Base-by-base conservation (phyloP, 2,329 filamentous ascomycete species). In the Pestalotiopsis sp. region DNA sequence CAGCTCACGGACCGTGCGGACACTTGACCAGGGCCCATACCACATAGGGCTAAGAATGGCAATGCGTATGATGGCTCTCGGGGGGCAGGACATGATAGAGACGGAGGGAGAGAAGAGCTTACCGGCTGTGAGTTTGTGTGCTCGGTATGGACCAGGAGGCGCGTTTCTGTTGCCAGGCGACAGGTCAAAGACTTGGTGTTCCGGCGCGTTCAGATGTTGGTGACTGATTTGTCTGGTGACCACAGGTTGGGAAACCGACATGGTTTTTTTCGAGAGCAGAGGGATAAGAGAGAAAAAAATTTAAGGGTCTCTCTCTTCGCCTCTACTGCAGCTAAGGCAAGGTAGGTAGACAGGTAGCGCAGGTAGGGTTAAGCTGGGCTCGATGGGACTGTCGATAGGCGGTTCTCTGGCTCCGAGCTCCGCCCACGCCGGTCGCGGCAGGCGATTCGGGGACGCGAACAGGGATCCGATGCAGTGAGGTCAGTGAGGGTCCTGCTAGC, bases 341-440 rank as follows among this genome's bases (percentile, higher is more conserved):
- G 27, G 25, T 20, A 49, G 36, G 41, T 64, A 66, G 45, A 52
- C 17, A 52, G 45, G 45, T 52, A 52, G 20, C 17, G 45, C 20
- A 52, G 14, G 45, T 52, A 52, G 45, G 45, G 45, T n/a, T 52
- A 52, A 20, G 45, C 20, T n/a, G 45, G 45, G 17, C 17, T 6
- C 45, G 45, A 57, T 57, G 63, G 63, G 36, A 38, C 23, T 64
- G 57, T 57, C n/a, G 62, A 64, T 64, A 49, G n/a, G 62, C 31
- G 36, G 27, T 27, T 38, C 38, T 62, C 27, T 39, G 52, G 52
- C 52, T 56, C 64, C 36, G 39, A 60, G 56, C 64, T 61, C 64
- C 64, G 52, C 64, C 25, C 36, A 45, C 41, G 57, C 64, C 64
- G 64, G 64, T 66, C 31, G 64, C 64, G 64, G 64, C 41, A 56